Evolutionary conservation across 2,329 filamentous ascomycete species (phyloP).

Genomic region (Fusarium sp.): DNA sequence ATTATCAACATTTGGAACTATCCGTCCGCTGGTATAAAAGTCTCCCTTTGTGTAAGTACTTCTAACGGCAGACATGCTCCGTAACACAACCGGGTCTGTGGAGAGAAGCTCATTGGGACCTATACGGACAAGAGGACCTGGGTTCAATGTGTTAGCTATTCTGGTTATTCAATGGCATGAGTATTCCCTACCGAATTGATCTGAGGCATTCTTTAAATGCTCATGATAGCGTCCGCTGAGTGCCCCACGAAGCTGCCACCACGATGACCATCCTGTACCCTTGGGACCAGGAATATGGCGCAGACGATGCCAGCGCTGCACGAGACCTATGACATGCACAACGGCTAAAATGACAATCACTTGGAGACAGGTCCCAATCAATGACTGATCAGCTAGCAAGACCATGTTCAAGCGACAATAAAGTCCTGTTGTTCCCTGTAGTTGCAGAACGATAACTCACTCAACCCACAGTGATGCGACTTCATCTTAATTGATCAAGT

Average conservation of each 20-base stretch:
- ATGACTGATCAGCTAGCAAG: slow-evolving; percentile 3
- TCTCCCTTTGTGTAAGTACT: slow-evolving; percentile 52
- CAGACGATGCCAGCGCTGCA: slow-evolving; percentile 45
- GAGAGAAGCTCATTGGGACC: slow-evolving; percentile 42
- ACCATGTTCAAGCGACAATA: slow-evolving; percentile 17
- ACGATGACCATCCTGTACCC: slow-evolving; percentile 44
- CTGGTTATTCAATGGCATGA: rapidly evolving
- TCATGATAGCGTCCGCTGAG: slow-evolving; percentile 47
- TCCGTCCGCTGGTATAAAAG: slow-evolving; percentile 58
- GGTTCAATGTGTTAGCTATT: slow-evolving; percentile 8
- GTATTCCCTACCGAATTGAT: slow-evolving; percentile 38
- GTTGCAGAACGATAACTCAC: neutral
- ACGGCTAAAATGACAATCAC: neutral
- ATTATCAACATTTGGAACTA: slow-evolving; percentile 66
- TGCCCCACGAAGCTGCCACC: slow-evolving; percentile 46
- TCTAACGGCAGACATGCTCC: slow-evolving; percentile 52
- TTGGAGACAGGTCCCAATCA: neutral
- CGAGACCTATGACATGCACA: neutral
- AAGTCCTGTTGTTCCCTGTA: neutral
- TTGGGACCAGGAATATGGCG: slow-evolving; percentile 46
- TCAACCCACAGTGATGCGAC: neutral
- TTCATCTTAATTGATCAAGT: neutral
- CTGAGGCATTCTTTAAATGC: slow-evolving; percentile 40
- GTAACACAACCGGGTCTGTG: slow-evolving; percentile 53
- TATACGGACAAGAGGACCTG: slow-evolving; percentile 29